Conservation (phyloP, 768 basidiomycete species). For the Podaxis rugospora region DNA sequence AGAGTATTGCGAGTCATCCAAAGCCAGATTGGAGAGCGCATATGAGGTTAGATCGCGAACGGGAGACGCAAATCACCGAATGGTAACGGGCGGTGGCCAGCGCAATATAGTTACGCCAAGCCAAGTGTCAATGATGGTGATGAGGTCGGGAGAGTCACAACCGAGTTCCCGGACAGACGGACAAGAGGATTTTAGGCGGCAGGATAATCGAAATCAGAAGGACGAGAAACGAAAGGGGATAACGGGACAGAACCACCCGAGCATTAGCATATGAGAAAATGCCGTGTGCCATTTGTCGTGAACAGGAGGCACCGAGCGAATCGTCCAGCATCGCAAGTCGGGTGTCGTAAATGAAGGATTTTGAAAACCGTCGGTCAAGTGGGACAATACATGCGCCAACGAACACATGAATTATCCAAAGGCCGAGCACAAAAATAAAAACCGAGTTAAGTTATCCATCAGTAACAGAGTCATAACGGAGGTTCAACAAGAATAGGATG, state of each 20-base stretch:
- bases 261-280: background rate
- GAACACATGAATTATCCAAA: background rate
- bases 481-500: constrained; percentile 5
- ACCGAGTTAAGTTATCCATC: constrained; percentile 2
- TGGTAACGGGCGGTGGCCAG: too few species aligned
- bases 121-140: too few species aligned
- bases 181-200: background rate
- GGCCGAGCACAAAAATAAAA: background rate
- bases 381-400: background rate
- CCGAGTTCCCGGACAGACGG: too few species aligned
- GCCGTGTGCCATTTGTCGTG: background rate
- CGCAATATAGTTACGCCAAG: too few species aligned
- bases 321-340: background rate
- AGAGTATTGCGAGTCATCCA: background rate
- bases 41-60: too few species aligned
- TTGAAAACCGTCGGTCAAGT: background rate
- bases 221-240: constrained; percentile 19
- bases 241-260: background rate
- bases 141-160: too few species aligned
- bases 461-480: constrained; percentile 7
- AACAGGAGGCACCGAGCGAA: background rate
- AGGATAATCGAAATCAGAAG: constrained; percentile 13
- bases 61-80: too few species aligned
- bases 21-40: too few species aligned
- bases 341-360: background rate